Percentiles rank a stretch among this genome's conserved stretches.
Evolutionary conservation across 345 rosid species (phyloP).

Genomic region (Eucalyptus cladocalyx): DNA sequence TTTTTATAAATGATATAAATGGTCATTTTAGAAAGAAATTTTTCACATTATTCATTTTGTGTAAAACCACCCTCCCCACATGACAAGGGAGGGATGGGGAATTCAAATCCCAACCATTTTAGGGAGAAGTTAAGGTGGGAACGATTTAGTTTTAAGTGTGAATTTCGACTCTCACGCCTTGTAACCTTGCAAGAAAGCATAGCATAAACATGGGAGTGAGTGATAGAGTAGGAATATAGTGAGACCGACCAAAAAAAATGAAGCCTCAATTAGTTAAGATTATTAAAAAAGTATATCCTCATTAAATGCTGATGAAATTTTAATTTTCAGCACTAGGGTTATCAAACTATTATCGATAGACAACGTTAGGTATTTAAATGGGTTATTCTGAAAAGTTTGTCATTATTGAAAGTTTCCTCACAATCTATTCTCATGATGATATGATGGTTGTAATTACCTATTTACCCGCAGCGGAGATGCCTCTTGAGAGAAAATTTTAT

Average conservation of each 20-base stretch:
- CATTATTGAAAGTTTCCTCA: neutral
- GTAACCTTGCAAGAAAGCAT: fast-evolving
- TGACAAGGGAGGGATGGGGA: fast-evolving
- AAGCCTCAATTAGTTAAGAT: neutral
- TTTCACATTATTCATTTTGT: too few relatives aligned
- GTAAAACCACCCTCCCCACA: fast-evolving
- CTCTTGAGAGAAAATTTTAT: neutral
- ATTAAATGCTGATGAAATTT: neutral
- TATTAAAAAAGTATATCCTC: neutral
- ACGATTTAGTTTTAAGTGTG: fast-evolving
- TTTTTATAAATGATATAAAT: neutral
- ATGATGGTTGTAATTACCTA: neutral
- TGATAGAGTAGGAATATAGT: fast-evolving
- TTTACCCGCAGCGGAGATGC: fast-evolving
- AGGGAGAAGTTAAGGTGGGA: fast-evolving
- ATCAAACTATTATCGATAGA: neutral
- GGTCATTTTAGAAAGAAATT: fast-evolving
- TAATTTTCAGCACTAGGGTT: neutral
- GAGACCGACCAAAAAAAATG: fast-evolving
- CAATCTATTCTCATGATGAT: neutral
- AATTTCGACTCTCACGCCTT: fast-evolving
- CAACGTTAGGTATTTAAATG: fast-evolving
- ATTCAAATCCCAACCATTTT: fast-evolving
- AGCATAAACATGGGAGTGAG: too few relatives aligned
- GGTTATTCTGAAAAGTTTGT: neutral